These are phyloP conservation scores for Neurospora sp. DNA, from an alignment of 495 filamentous ascomycete genomes.

Conservation along the genomic window DNA sequence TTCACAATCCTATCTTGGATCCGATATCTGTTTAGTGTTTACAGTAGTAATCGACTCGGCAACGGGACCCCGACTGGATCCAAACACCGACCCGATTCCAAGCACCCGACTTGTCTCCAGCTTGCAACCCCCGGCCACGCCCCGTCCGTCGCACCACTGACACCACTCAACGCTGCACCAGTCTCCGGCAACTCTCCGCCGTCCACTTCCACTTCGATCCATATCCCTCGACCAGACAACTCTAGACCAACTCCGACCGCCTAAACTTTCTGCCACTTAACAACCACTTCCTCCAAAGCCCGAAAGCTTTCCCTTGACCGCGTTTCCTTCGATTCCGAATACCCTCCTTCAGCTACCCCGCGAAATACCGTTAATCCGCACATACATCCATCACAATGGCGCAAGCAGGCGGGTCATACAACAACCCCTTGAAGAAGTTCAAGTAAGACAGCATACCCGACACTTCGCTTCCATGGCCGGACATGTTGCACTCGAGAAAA, in stretches of 20 bases:
- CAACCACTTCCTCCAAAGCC: background rate
- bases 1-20: background rate
- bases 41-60: background rate
- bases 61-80: background rate
- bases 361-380: background rate
- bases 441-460: slow-evolving; percentile 49
- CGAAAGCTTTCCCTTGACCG: background rate
- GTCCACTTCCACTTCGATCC: background rate
- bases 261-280: background rate
- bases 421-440: slow-evolving; percentile 99
- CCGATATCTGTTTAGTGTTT: background rate
- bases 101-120: background rate
- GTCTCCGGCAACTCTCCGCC: background rate
- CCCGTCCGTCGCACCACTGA: background rate
- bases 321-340: background rate
- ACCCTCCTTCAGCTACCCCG: background rate
- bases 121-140: background rate
- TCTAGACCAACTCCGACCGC: background rate
- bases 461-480: background rate
- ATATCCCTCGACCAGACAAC: background rate
- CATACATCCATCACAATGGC: slow-evolving; percentile 27
- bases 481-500: background rate
- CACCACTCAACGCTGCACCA: background rate
- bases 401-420: slow-evolving; percentile 70
- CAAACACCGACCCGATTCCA: background rate